Evolutionary conservation across 2,329 filamentous ascomycete genomes (phyloP), one percentile per base, ranked within the genome.

Genomic region (Talaromyces verruculosus): DNA sequence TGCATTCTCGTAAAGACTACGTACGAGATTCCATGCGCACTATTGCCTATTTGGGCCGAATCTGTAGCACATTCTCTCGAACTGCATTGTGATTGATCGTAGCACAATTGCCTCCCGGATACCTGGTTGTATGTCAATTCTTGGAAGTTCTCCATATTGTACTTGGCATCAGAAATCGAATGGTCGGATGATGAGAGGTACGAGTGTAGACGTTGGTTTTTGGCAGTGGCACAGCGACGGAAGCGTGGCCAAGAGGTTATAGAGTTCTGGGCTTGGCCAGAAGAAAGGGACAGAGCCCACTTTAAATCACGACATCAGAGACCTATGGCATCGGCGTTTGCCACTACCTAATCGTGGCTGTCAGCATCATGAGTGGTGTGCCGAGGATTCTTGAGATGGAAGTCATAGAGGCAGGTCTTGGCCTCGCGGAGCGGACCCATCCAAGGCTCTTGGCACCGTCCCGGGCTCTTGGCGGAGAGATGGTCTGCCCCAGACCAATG

Each of bases 11-110:
- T 22, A 51, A 39, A 35, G 13, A 22, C 28, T n/a, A 33, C 53
- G 10, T 39, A 57, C 33, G 19, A 25, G 19, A 22, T 37, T 39
- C 53, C 53, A 57, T 57, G 51, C 51, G 51, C 51, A 57, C 51
- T 22, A 57, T 57, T 57, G 30, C 53, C 53, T 57, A 37, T 57
- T 37, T 57, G 53, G 30, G 33, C 53, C 30, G 53, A 57, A 25
- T 37, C 33, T 25, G 30, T 37, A 33, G 53, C 53, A 57, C 53
- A 37, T 37, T 57, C 33, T 57, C 53, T 39, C n/a, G 30, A 57
- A 7, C 30, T 6, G 53, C 53, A 22, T 57, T 57, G 19, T 57
- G 53, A 57, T 57, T 57, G 53, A 57, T 15, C 11, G 53, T 25
- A 35, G 53, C 33, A 10, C 33, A 37, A 15, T 22, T 57, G 19